These are phyloP conservation scores for Cutaneotrichosporon sp. DNA, from an alignment of 1,284 basidiomycete species.

Conservation along the genomic window DNA sequence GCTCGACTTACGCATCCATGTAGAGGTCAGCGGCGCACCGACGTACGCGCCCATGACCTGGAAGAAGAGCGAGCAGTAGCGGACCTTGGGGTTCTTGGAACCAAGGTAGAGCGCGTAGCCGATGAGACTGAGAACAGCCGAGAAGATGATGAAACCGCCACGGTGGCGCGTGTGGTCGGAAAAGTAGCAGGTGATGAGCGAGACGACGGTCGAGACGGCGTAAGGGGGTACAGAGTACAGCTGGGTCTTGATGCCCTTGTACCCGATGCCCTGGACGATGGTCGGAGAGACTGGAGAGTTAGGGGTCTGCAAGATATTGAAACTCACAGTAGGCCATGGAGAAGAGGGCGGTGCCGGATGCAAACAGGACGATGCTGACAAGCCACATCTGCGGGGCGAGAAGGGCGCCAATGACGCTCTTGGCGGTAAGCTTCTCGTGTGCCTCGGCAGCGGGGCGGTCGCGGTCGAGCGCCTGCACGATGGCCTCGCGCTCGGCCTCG, in stretches of 20 bases:
- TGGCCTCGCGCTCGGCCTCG: constrained; percentile 49
- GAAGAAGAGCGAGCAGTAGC: constrained; percentile 42
- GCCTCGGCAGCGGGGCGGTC: constrained; percentile 24
- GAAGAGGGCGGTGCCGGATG: constrained; percentile 51
- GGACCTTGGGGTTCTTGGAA: constrained; percentile 23
- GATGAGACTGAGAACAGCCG: constrained; percentile 24
- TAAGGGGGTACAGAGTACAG: constrained; percentile 56
- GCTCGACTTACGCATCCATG: constrained; percentile 30
- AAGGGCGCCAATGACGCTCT: constrained; percentile 47
- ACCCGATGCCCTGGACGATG: constrained; percentile 54
- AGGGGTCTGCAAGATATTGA: not conserved
- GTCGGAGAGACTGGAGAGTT: constrained; percentile 10
- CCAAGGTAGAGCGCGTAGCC: constrained; percentile 41
- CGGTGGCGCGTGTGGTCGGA: constrained; percentile 56
- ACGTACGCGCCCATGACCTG: constrained; percentile 42
- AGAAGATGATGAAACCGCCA: constrained; percentile 37
- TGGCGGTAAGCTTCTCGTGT: constrained; percentile 51
- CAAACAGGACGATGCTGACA: constrained; percentile 24
- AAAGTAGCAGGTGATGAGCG: constrained; percentile 53
- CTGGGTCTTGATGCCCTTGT: constrained; percentile 36
- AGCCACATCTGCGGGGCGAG: constrained; percentile 25
- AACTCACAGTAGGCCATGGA: constrained; percentile 51
- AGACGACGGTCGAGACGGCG: constrained; percentile 52
- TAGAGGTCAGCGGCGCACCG: constrained; percentile 28
- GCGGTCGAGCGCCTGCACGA: constrained; percentile 31